Conservation (phyloP, 208 protist species). For the Borovskyia barvae region DNA sequence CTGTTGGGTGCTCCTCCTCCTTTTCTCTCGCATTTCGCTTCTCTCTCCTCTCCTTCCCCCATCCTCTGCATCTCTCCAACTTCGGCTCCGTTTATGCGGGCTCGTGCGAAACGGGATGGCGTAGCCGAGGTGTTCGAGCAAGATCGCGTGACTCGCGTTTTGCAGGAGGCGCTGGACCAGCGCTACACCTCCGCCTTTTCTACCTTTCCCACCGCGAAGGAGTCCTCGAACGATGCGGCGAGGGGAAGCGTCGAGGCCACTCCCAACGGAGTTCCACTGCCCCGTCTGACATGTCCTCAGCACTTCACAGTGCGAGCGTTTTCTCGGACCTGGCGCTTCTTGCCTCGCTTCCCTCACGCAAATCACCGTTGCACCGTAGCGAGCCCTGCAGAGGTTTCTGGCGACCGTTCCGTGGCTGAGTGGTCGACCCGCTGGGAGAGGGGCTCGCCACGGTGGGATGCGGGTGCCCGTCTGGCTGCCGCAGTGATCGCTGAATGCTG, state of each 20-base stretch:
- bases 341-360: neutral
- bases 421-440: no score
- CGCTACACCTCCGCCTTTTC: neutral
- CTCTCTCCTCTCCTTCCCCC: neutral
- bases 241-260: no score
- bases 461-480: neutral
- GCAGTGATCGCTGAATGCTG: conserved; percentile 18
- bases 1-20: no score
- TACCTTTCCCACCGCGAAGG: neutral
- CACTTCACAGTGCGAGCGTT: conserved; percentile 22
- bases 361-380: neutral
- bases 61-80: neutral
- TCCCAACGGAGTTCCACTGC: no score
- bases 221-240: no score
- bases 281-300: conserved; percentile 5
- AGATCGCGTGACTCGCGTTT: neutral
- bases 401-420: no score
- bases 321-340: conserved; percentile 19
- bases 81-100: conserved; percentile 3
- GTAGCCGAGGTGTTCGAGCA: conserved; percentile 27
- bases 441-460: conserved; percentile 14
- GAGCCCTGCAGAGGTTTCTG: neutral
- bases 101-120: conserved; percentile 37
- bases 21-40: neutral
- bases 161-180: conserved; percentile 6